phyloP scores from a whole-genome alignment of 148 eudicot species.

The Silene latifolia region DNA sequence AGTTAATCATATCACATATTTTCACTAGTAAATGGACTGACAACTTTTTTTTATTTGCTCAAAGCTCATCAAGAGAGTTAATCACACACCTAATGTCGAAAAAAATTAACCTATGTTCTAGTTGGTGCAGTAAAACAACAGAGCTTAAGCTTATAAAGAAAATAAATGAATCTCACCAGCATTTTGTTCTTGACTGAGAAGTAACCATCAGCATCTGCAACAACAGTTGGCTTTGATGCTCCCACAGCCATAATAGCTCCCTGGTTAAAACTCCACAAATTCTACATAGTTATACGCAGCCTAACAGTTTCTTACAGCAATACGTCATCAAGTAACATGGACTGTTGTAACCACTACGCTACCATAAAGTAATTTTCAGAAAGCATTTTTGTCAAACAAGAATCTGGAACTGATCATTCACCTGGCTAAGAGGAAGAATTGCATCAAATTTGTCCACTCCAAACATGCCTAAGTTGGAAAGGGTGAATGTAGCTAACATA shows the following conservation, averaged over 20 bases:
- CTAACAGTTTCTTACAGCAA: no score
- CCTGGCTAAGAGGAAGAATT: conserved; percentile 99
- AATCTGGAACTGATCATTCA: conserved; percentile 26
- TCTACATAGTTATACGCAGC: conserved; percentile 9
- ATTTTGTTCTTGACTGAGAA: conserved; percentile 89
- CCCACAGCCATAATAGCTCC: conserved; percentile 99
- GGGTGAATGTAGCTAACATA: conserved; percentile 72
- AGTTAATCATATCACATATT: no score
- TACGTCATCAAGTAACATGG: no score
- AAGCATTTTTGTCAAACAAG: neutral
- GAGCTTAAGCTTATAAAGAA: neutral
- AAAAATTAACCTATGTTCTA: neutral
- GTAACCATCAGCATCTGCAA: conserved; percentile 83
- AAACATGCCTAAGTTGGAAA: conserved; percentile 96
- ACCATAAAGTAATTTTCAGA: neutral
- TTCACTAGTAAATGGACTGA: no score
- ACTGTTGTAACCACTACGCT: no score
- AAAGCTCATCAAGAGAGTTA: no score
- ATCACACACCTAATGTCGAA: neutral
- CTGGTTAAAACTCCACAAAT: conserved; percentile 46
- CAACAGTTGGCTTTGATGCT: conserved; percentile 91
- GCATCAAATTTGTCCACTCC: conserved; percentile 98
- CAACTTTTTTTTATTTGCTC: no score
- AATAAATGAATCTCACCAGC: conserved; percentile 56
- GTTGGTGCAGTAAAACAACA: no score